Percentiles rank a stretch among this genome's conserved stretches.
Evolutionary conservation across 2,329 filamentous ascomycete genomes (phyloP).

Genomic region (Phaeophleospora eucalypticola): DNA sequence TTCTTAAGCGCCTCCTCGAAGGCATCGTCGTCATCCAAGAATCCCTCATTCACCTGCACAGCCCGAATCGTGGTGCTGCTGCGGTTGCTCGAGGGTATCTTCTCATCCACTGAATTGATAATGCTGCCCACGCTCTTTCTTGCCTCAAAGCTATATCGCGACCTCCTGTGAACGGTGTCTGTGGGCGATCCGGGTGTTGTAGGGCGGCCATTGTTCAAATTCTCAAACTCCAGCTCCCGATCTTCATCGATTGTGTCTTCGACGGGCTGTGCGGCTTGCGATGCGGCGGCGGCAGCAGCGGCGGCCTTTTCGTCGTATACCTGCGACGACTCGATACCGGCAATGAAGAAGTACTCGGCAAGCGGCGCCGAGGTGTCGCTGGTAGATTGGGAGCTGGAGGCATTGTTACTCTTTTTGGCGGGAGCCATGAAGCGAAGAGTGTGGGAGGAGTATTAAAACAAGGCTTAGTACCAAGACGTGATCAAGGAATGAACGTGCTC

Average conservation of each 20-base stretch:
- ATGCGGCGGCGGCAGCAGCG: constrained; percentile 15
- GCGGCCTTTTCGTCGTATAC: constrained; percentile 44
- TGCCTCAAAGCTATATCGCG: constrained; percentile 45
- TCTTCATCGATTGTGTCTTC: constrained; percentile 61
- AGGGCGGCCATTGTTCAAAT: constrained; percentile 41
- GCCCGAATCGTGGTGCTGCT: constrained; percentile 61
- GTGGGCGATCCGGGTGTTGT: constrained; percentile 42
- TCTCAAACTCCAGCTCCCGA: constrained; percentile 52
- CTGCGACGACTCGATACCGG: constrained; percentile 50
- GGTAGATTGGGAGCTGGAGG: constrained; percentile 29
- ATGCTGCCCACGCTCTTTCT: constrained; percentile 51
- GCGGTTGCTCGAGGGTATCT: constrained; percentile 56
- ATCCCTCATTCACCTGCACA: constrained; percentile 37
- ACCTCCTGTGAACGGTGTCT: constrained; percentile 35
- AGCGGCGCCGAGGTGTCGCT: constrained; percentile 49
- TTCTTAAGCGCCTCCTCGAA: constrained; percentile 91
- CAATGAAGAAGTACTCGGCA: constrained; percentile 65
- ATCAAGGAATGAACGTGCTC: constrained; percentile 21
- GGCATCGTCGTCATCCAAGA: constrained; percentile 63
- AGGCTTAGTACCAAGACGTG: neutral
- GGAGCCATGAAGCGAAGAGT: constrained; percentile 22
- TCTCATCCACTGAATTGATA: constrained; percentile 40
- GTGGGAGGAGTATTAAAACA: neutral
- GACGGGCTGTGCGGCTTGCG: constrained; percentile 33
- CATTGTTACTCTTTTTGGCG: constrained; percentile 18